Evolutionary conservation across 208 protist species (phyloP), one percentile per base, ranked within the genome.

Genomic region (Wallacemonas rigidus): DNA sequence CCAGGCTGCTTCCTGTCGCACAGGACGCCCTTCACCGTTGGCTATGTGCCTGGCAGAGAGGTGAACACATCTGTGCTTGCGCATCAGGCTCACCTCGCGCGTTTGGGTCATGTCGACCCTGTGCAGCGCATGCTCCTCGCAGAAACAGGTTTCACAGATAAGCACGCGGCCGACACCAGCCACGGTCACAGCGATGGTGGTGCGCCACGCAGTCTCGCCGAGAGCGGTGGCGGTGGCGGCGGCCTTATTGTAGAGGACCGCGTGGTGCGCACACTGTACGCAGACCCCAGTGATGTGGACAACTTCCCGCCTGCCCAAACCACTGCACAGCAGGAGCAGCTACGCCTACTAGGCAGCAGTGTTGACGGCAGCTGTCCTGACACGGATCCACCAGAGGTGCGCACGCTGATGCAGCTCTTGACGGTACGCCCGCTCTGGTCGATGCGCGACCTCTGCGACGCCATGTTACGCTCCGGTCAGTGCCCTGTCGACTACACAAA

Each of bases 401-500:
- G 60, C 17, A 78, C 82, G 38, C 50, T 86, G 44, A 71, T 76
- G 64, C 38, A 17, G 26, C 77, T 95, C 41, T 76, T 95, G 45
- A 77, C 78, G 74, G 77, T 77, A 47, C 83, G 90, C 26, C 87
- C 90, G 12, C 70, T 88, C 62, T 95, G 90, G 88, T 72, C 73
- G 44, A 76, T 82, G 64, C 51, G 65, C 40, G 84, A 86, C 17
- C 78, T 95, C 50, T 63, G 73, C 51, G 75, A 81, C 43, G 86
- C 90, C 35, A 84, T 93, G 79, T 56, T 86, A 67, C 70, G 82
- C 48, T 83, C 86, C 11, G 90, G 90, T 1, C 43, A 74, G 47
- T 95, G 90, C 67, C 90, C 90, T 38, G 75, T 82, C 41, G 69
- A 45, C n/a, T 77, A 86, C 71, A 75, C 80, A 35, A 94, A 92